These are phyloP conservation scores for Phlyctochytrium bullatum DNA, from an alignment of 192 early-diverging fungal species.

Conservation along the genomic window DNA sequence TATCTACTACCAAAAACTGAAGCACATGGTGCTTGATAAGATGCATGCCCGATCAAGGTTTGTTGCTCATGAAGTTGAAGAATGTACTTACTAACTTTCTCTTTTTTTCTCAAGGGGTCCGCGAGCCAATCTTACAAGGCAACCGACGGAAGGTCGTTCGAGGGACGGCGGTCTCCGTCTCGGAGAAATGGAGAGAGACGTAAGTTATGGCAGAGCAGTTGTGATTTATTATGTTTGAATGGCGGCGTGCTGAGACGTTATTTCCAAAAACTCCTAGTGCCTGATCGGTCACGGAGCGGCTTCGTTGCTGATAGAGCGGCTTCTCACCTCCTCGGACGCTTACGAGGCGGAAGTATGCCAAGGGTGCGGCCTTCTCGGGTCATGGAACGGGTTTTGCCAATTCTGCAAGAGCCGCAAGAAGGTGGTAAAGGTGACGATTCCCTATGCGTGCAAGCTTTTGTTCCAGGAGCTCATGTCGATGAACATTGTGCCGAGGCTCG, in stretches of 20 bases:
- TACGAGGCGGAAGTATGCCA: constrained; percentile 93
- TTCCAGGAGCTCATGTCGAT: constrained; percentile 98
- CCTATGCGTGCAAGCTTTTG: constrained; percentile 95
- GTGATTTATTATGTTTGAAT: too few relatives aligned
- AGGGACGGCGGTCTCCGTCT: constrained; percentile 95
- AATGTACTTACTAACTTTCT: constrained; percentile 2
- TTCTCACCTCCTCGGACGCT: constrained; percentile 89
- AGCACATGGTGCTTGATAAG: constrained; percentile 99
- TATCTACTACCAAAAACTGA: constrained; percentile 94
- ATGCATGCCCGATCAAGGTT: constrained; percentile 90
- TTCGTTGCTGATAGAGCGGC: constrained; percentile 87
- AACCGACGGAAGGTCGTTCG: constrained; percentile 96
- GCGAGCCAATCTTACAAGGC: constrained; percentile 85
- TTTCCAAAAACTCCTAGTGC: constrained; percentile 51
- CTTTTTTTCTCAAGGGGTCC: constrained; percentile 63
- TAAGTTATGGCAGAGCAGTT: too few relatives aligned
- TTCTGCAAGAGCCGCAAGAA: constrained; percentile 81
- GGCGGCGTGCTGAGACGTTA: too few relatives aligned
- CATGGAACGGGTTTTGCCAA: constrained; percentile 79
- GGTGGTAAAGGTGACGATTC: constrained; percentile 91
- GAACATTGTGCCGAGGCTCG: constrained; percentile 85
- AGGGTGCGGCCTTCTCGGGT: constrained; percentile 87
- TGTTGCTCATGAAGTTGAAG: neutral
- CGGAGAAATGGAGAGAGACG: constrained; percentile 97
- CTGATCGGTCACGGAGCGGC: constrained; percentile 95